Evolutionary conservation across 129 eudicot genomes (phyloP).

Genomic region (Daucus carota): DH1_v3.0 NC_030384.2:38666501-38667000

Average conservation of each 20-base stretch:
- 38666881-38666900: constrained; percentile 17
- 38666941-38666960: constrained; percentile 95
- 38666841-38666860: neutral
- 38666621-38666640: constrained; percentile 92
- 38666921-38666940: constrained; percentile 77
- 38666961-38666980: constrained; percentile 93
- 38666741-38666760: constrained; percentile 83
- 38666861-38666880: neutral
- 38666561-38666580: constrained; percentile 81
- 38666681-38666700: constrained; percentile 77
- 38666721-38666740: constrained; percentile 71
- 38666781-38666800: constrained; percentile 68
- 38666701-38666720: constrained; percentile 71
- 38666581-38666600: constrained; percentile 87
- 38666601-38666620: constrained; percentile 57
- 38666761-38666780: constrained; percentile 95
- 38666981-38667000: constrained; percentile 82
- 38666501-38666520: constrained; percentile 88
- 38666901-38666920: constrained; percentile 99
- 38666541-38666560: constrained; percentile 54
- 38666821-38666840: neutral
- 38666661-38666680: constrained; percentile 95
- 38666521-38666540: constrained; percentile 95
- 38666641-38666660: constrained; percentile 85
- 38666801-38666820: neutral